Base-by-base conservation (phyloP, 305 asterid genomes). In the Fraxinus sp. region DNA sequence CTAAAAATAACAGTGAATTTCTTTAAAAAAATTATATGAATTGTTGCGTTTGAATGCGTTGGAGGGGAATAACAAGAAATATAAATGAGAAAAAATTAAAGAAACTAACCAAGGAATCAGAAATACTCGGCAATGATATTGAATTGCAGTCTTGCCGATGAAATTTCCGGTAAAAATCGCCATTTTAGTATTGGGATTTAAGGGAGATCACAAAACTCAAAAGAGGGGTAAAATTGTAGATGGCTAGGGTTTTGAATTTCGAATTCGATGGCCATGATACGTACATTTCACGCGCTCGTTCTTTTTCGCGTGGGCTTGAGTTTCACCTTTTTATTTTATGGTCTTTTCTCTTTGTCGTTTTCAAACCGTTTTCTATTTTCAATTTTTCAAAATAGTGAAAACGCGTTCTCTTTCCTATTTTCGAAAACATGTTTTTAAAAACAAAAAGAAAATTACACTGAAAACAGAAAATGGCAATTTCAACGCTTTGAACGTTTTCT, bases 21-120 rank as follows among this genome's bases (percentile, higher is more conserved):
- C 39, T 79, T 24, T 43, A 57, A 52, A 76, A 88, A 79, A 39
- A 57, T 33, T 49, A 57, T 75, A 11, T 3, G 14, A 14, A 1
- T 5, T 76, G 4, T 22, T 73, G 73, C 11, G 36, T 78, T 16
- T 41, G 49, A 77, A 18, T 6, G 28, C 75, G 66, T 62, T 52
- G 11, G 13, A 49, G 76, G 33, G 28, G 33, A 26, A 43, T 62
- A 70, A 64, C 26, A 49, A 33, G 70, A 9, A 33, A 41, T 26
- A 37, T 41, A 8, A 37, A 0, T 46, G 78, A 64, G 7, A 64
- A 64, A 77, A 28, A 78, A 24, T 22, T 37, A 76, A 46, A 14
- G 77, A 83, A 83, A 41, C 92, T 83, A 70, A 94, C 98, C 91
- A 86, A 77, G 95, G 92, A 82, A 85, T 81, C 43, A 86, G 55